phyloP scores from a whole-genome alignment of 73 alveolate genomes.

The Uronychia binucleata region DNA sequence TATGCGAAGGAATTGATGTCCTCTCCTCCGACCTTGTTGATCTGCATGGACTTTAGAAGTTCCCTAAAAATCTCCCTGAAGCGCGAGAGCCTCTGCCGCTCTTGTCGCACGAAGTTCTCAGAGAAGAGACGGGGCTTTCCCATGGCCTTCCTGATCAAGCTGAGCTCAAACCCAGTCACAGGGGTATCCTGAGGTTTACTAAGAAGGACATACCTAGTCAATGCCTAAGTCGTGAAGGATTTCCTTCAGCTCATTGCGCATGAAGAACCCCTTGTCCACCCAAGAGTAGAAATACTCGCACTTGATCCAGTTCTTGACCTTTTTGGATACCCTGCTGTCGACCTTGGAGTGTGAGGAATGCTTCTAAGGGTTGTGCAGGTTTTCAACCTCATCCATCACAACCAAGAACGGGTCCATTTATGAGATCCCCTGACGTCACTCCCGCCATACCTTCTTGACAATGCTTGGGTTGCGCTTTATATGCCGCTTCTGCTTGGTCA shows the following conservation, averaged over 20 bases:
- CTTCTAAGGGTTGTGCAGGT: not conserved
- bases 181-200: conserved; percentile 6
- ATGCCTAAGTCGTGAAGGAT: conserved; percentile 37
- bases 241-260: conserved; percentile 38
- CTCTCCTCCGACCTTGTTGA: conserved; percentile 27
- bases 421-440: not conserved
- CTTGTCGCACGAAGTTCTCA: conserved; percentile 47
- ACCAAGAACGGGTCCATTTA: not conserved
- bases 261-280: conserved; percentile 60
- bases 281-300: conserved; percentile 70
- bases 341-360: not conserved
- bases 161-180: conserved; percentile 31
- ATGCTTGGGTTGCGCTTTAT: not conserved
- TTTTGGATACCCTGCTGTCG: not conserved
- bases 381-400: not conserved
- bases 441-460: not conserved
- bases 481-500: not conserved
- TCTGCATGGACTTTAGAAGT: conserved; percentile 32
- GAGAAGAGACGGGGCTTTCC: conserved; percentile 60
- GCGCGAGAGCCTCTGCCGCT: conserved; percentile 28
- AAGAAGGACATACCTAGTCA: no score
- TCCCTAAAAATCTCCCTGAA: conserved; percentile 63
- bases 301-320: conserved; percentile 61
- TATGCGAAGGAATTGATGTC: conserved; percentile 34
- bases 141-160: conserved; percentile 24